Evolutionary conservation across 129 eudicot species (phyloP).

Genomic region (Centrapalus pauciflorus): DNA sequence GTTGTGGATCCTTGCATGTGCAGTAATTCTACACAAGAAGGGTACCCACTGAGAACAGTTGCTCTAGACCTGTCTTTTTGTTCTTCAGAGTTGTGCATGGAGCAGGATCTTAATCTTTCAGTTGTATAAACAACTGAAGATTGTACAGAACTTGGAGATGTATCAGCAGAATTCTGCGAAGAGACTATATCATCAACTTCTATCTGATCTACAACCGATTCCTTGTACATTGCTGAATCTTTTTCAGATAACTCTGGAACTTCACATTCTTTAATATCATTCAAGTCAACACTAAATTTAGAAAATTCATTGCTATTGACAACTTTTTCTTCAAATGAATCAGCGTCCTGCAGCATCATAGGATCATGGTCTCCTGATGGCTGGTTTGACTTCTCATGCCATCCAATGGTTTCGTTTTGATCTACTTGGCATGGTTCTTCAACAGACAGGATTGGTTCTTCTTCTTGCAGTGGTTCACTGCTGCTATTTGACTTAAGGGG

Average conservation of each 20-base stretch:
- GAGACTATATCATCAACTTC: constrained; percentile 55
- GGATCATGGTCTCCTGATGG: constrained; percentile 31
- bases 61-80: constrained; percentile 19
- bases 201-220: constrained; percentile 30
- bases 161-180: constrained; percentile 55
- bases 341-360: constrained; percentile 24
- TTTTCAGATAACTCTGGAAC: constrained; percentile 19
- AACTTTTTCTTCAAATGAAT: constrained; percentile 32
- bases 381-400: constrained; percentile 25
- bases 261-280: constrained; percentile 35
- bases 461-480: constrained; percentile 32
- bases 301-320: constrained; percentile 37
- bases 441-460: constrained; percentile 21
- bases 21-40: constrained; percentile 60
- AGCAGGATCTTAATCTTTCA: constrained; percentile 37
- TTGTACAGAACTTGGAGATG: constrained; percentile 54
- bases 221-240: constrained; percentile 21
- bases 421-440: constrained; percentile 44
- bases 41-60: constrained; percentile 4
- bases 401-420: constrained; percentile 36
- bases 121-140: constrained; percentile 36
- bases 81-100: constrained; percentile 29
- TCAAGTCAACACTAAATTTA: constrained; percentile 24
- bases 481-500: constrained; percentile 45
- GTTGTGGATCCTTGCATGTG: constrained; percentile 44